Evolutionary conservation across 2,329 filamentous ascomycete genomes (phyloP).

Genomic region (Fusarium papillatum): DNA sequence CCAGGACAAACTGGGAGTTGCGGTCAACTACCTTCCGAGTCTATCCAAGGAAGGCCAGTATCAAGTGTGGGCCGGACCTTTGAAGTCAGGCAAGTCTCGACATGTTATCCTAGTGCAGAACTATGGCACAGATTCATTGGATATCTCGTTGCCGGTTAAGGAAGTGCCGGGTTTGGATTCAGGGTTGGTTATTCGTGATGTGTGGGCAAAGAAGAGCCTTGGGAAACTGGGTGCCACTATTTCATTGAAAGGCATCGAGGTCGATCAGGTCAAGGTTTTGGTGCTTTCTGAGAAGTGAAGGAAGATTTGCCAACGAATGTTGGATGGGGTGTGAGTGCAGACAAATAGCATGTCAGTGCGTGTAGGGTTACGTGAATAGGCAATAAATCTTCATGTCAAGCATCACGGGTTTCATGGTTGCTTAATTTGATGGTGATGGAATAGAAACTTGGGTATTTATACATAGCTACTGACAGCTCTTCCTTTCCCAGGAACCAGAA

Average conservation of each 20-base stretch:
- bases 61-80: background rate
- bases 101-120: background rate
- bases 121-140: background rate
- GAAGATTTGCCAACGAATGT: too few species aligned
- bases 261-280: background rate
- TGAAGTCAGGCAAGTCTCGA: background rate
- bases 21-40: background rate
- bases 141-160: background rate
- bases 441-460: too few species aligned
- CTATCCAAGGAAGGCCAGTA: background rate
- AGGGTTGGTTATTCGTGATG: background rate
- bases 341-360: background rate
- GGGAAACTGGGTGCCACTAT: background rate
- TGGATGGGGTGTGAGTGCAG: too few species aligned
- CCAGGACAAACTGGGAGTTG: background rate
- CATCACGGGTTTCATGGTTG: too few species aligned
- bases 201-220: background rate
- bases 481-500: background rate
- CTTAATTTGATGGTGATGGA: rapidly evolving
- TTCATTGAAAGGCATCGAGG: background rate
- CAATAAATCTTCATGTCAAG: background rate
- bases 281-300: background rate
- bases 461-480: too few species aligned
- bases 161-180: background rate
- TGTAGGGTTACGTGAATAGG: background rate